Percentiles rank a stretch among this genome's conserved stretches.
Conservation (phyloP, 805 yeast genomes). For the Nadsonia fulvescens region DNA sequence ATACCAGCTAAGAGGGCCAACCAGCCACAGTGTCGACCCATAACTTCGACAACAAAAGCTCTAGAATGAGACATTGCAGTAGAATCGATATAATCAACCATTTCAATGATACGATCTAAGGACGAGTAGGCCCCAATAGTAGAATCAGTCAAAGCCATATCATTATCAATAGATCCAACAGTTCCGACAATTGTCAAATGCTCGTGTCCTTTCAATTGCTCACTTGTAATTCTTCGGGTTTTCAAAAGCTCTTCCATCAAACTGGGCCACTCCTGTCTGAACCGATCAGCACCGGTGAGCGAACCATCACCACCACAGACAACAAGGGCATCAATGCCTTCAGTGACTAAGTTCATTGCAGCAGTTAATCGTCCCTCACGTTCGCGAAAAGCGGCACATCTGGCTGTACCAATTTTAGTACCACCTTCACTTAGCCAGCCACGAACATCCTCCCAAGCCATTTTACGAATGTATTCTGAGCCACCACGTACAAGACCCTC, state of each 20-base stretch:
- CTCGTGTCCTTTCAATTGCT: conserved; percentile 39
- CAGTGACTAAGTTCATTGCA: conserved; percentile 62
- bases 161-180: conserved; percentile 94
- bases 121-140: conserved; percentile 95
- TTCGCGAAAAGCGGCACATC: conserved; percentile 72
- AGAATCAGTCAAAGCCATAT: conserved; percentile 90
- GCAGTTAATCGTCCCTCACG: conserved; percentile 69
- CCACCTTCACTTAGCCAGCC: conserved; percentile 90
- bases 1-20: conserved; percentile 92
- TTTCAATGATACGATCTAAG: conserved; percentile 76
- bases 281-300: conserved; percentile 88
- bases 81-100: conserved; percentile 91
- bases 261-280: conserved; percentile 87
- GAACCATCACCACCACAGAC: conserved; percentile 99
- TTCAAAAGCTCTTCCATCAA: conserved; percentile 52
- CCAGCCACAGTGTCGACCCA: conserved; percentile 99
- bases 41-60: conserved; percentile 92
- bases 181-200: conserved; percentile 76
- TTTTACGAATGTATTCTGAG: conserved; percentile 45
- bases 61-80: conserved; percentile 96
- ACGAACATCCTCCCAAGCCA: conserved; percentile 89
- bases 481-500: conserved; percentile 86
- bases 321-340: conserved; percentile 84
- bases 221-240: conserved; percentile 36
- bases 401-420: conserved; percentile 88